phyloP scores from a whole-genome alignment of 2,329 filamentous ascomycete species.

The Penicillium thymicola region DNA sequence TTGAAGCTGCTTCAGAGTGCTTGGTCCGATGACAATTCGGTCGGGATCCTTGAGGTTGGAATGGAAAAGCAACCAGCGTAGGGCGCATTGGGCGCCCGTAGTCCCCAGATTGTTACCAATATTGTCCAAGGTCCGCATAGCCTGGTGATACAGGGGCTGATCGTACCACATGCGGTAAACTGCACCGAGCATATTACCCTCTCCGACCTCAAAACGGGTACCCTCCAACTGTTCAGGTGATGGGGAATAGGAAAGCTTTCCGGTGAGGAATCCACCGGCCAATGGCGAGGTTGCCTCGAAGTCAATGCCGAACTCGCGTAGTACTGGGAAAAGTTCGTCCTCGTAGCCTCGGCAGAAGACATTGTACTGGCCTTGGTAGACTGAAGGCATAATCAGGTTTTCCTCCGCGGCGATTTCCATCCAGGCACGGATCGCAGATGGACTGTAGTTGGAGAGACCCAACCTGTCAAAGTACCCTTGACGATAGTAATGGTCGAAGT shows the following conservation, averaged over 20 bases:
- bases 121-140: neutral
- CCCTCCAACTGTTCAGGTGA: neutral
- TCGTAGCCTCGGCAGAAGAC: constrained; percentile 4
- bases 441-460: constrained; percentile 5
- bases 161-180: constrained; percentile 9
- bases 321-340: neutral
- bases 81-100: neutral
- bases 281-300: constrained; percentile 1
- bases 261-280: constrained; percentile 2
- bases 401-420: neutral
- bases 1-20: neutral
- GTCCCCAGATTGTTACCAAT: neutral
- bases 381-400: neutral
- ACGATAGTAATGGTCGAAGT: constrained; percentile 3
- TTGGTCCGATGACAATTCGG: constrained; percentile 4
- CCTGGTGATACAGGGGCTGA: neutral
- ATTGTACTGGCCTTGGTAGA: constrained; percentile 6
- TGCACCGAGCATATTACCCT: constrained; percentile 4
- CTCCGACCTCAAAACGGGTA: constrained; percentile 2
- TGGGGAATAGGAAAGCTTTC: constrained; percentile 1
- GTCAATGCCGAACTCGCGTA: neutral
- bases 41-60: neutral
- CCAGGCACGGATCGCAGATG: neutral
- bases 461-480: neutral
- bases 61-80: constrained; percentile 6